Evolutionary conservation across 768 basidiomycete genomes (phyloP), one percentile per base, ranked within the genome.

Genomic region (Kwoniella newhampshirensis): DNA sequence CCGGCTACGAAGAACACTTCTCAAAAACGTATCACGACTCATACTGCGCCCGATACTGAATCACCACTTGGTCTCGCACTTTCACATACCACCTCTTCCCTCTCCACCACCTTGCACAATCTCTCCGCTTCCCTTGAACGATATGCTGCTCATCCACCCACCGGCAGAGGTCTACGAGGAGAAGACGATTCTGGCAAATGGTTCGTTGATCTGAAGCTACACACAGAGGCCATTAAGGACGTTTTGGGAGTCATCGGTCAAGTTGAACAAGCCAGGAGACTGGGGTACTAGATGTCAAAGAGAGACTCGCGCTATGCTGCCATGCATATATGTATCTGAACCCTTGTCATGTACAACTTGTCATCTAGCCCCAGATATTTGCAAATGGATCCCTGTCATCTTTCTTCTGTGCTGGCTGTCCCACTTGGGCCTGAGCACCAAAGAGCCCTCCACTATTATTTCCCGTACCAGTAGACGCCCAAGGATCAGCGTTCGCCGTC

Each of bases 321-420:
- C 7, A 32, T 32, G 32, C 6, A 32, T 32, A 32, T n/a, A 32
- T 32, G 32, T 32, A 32, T 32, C 32, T 32, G 13, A 6, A 6
- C 32, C 32, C 13, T 32, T 32, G 13, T 32, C 32, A 13, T 32
- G 13, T 32, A 32, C 32, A 32, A 32, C 32, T 13, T n/a, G n/a
- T n/a, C n/a, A n/a, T 32, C 20, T 53, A 60, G 3, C 52, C 59
- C 69, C 64, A 68, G 30, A 71, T 61, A 56, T 71, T 68, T 9
- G 66, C 69, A 56, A 71, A 71, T n/a, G 69, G 66, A 62, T 71
- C 68, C 37, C 52, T 36, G 44, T 70, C 63, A 46, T 67, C 62
- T 46, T 67, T 60, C 35, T 61, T 56, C 26, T 35, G 49, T 4
- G 21, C 42, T 18, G 52, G 47, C 42, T 45, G 54, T 32, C n/a